phyloP scores from a whole-genome alignment of 352 stramenopile species.

The Globisporangium ultimum region DNA sequence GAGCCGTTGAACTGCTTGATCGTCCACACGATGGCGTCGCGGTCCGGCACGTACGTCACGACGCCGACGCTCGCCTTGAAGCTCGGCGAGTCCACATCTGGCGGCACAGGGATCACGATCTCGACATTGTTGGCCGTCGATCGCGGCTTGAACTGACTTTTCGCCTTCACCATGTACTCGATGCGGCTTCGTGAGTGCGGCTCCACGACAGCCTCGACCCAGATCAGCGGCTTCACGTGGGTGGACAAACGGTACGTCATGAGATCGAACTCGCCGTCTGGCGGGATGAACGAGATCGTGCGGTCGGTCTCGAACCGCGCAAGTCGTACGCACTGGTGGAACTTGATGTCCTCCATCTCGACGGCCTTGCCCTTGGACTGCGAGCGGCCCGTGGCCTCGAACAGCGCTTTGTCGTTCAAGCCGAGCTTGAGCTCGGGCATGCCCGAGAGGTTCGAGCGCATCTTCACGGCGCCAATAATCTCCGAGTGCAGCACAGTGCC shows the following conservation, averaged over 20 bases:
- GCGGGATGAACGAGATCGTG: conserved; percentile 99
- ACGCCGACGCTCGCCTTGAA: conserved; percentile 98
- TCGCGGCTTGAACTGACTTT: conserved; percentile 98
- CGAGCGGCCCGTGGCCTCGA: conserved; percentile 93
- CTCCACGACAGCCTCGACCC: conserved; percentile 98
- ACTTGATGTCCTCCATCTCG: conserved; percentile 99
- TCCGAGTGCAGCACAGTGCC: conserved; percentile 98
- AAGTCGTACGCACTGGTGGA: conserved; percentile 98
- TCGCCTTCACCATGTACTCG: conserved; percentile 98
- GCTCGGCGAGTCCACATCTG: conserved; percentile 97
- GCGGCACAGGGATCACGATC: conserved; percentile 99
- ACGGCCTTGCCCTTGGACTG: conserved; percentile 94
- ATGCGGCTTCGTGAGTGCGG: conserved; percentile 96
- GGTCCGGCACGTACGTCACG: conserved; percentile 98
- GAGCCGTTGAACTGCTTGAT: conserved; percentile 99
- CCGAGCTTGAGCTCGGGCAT: conserved; percentile 99
- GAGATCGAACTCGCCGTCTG: conserved; percentile 99
- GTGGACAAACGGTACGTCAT: conserved; percentile 99
- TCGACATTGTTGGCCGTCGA: conserved; percentile 99
- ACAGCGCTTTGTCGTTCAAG: conserved; percentile 99
- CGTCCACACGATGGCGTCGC: conserved; percentile 98
- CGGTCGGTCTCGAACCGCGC: conserved; percentile 99
- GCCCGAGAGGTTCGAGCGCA: conserved; percentile 98
- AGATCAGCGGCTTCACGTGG: conserved; percentile 99
- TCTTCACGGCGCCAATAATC: conserved; percentile 98